phyloP scores from a whole-genome alignment of 1,284 basidiomycete species.

The Waitea zeae region DNA sequence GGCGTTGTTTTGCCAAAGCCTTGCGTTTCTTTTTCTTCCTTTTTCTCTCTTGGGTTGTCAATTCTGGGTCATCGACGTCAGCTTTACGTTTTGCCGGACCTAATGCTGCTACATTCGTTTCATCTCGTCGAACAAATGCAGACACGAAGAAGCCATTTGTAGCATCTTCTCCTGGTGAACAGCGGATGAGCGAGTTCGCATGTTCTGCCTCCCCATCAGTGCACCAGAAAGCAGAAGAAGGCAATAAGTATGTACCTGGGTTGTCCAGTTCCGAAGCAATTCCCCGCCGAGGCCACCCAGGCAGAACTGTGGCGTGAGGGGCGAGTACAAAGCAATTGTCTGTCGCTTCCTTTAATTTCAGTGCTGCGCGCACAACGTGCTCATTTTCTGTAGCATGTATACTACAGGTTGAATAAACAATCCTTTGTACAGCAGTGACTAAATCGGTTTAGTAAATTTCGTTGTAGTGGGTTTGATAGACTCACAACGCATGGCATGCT shows the following conservation, averaged over 20 bases:
- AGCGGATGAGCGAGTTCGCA: conserved; percentile 64
- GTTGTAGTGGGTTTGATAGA: neutral
- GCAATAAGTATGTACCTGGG: conserved; percentile 18
- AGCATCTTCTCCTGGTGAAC: conserved; percentile 67
- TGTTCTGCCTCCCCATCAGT: conserved; percentile 21
- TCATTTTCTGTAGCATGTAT: conserved; percentile 89
- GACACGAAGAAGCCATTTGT: conserved; percentile 95
- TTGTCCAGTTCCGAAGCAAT: conserved; percentile 38
- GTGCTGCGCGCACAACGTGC: conserved; percentile 53
- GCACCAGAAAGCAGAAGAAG: neutral
- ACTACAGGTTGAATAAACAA: conserved; percentile 96
- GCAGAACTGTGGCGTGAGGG: conserved; percentile 44
- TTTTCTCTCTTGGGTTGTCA: conserved; percentile 2
- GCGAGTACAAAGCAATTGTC: conserved; percentile 51
- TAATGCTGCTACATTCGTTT: no score
- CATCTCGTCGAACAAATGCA: conserved; percentile 44
- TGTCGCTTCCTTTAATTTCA: conserved; percentile 52
- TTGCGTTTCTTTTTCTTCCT: conserved; percentile 16
- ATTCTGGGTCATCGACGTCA: conserved; percentile 4
- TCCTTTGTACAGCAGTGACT: conserved; percentile 45
- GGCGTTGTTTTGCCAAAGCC: no score
- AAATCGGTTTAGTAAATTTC: conserved; percentile 1
- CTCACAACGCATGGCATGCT: conserved; percentile 89
- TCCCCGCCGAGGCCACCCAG: conserved; percentile 69
- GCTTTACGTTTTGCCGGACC: conserved; percentile 2